These are phyloP conservation scores for Diaporthe longicolla DNA, from an alignment of 2,329 filamentous ascomycete species.

Conservation along the genomic window DNA sequence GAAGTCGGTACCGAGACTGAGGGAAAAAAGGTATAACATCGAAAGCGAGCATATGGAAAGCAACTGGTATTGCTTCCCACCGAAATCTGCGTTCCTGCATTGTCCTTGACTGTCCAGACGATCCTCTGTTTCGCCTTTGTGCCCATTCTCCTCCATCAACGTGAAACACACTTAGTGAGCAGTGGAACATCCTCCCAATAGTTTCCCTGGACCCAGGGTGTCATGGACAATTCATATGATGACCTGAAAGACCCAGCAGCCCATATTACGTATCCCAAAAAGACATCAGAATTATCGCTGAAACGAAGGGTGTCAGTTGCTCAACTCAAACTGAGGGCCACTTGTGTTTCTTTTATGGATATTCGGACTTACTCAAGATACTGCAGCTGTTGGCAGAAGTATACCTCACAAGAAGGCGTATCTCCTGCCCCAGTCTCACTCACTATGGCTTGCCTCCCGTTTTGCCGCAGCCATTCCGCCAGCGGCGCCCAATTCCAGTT, in stretches of 20 bases:
- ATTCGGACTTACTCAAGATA: slow-evolving; percentile 46
- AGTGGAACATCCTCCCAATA: slow-evolving; percentile 16
- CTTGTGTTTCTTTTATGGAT: too few relatives aligned
- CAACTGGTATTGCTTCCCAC: too few relatives aligned
- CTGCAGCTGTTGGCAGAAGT: slow-evolving; percentile 50
- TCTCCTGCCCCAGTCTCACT: slow-evolving; percentile 56
- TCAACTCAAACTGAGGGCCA: not conserved
- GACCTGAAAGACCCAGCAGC: slow-evolving; percentile 24
- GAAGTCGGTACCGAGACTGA: too few relatives aligned
- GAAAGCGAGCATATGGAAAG: too few relatives aligned
- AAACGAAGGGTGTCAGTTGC: not conserved
- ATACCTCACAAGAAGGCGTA: slow-evolving; percentile 50
- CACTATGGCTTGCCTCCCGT: slow-evolving; percentile 52
- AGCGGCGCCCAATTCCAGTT: slow-evolving; percentile 50
- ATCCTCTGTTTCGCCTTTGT: too few relatives aligned
- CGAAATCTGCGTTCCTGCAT: too few relatives aligned
- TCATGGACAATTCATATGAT: slow-evolving; percentile 20
- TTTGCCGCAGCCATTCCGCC: slow-evolving; percentile 52
- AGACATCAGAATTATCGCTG: slow-evolving; percentile 16
- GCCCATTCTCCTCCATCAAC: not conserved
- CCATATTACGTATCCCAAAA: slow-evolving; percentile 27
- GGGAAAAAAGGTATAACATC: too few relatives aligned
- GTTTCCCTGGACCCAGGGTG: not conserved
- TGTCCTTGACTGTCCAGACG: too few relatives aligned
- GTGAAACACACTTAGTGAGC: slow-evolving; percentile 16